Base-by-base conservation (phyloP, 176 grass and related monocot species). In the Oryza meridionalis region DNA sequence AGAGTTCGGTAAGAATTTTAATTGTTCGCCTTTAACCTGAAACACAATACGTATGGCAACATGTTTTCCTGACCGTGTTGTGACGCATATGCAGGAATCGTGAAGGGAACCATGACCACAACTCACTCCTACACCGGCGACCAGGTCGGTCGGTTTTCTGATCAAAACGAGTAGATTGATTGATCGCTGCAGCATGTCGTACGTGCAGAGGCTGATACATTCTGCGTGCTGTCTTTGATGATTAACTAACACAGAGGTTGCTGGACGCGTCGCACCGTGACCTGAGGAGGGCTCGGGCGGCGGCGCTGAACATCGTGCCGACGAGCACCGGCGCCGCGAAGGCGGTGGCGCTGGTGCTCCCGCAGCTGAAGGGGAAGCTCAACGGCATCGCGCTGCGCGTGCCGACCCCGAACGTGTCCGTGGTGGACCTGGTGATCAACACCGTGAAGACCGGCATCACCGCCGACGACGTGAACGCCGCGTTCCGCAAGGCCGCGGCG, bases 71-170 rank as follows among this genome's bases (percentile, higher is more conserved):
- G 44, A 22, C 53, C 58, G 53, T 43, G 15, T 68, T 8, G 31
- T 27, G 35, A 21, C 62, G 14, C 14, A 3, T 51, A 3, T 51
- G 61, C 62, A 95, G 96, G 93, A 2, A 95, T 99, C 38, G 91
- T 99, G 73, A 94, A 99, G 91, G 96, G 96, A 24, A 99, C 96
- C 49, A 99, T 99, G 96, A 99, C 96, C 21, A 99, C 96, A 4
- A 99, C 96, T 9, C 96, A 99, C 83, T 96, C 91, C 6, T 99
- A 96, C 93, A 99, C 96, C 2, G 96, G 96, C 5, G 96, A 99
- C 89, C 96, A 99, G 91, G 91, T 90, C 38, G 12, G 44, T 81
- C 80, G 11, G 7, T 70, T n/a, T n/a, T 70, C 58, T 24, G 58
- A 24, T 21, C 11, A 29, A 29, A 35, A 58, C 26, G 49, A 31